phyloP scores from a whole-genome alignment of 2,329 filamentous ascomycete species.

The Epichloe brachyelytri region DNA sequence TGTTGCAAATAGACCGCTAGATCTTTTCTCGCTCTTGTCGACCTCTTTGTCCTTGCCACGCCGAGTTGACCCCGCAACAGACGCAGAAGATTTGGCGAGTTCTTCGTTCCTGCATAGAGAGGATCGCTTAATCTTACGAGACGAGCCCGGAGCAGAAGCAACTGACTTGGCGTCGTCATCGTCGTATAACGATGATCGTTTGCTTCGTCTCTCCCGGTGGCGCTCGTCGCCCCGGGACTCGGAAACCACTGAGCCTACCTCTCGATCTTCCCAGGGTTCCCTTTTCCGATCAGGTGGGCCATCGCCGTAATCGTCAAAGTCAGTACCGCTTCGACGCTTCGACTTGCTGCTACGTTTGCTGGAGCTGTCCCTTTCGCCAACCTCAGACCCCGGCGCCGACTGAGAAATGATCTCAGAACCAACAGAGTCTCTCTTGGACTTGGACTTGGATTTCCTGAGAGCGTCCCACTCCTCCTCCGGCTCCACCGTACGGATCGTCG shows the following conservation, averaged over 20 bases:
- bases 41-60: conserved; percentile 26
- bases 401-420: conserved; percentile 20
- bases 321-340: conserved; percentile 23
- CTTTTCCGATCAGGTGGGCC: conserved; percentile 27
- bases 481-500: conserved; percentile 4
- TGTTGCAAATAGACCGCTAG: conserved; percentile 34
- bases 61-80: conserved; percentile 18
- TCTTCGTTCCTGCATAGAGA: conserved; percentile 32
- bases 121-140: conserved; percentile 12
- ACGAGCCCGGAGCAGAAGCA: conserved; percentile 7
- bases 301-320: conserved; percentile 19
- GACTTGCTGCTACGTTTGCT: conserved; percentile 28
- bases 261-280: conserved; percentile 31
- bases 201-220: conserved; percentile 20
- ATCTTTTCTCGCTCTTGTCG: conserved; percentile 21
- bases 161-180: conserved; percentile 36
- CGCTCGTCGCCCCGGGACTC: conserved; percentile 24
- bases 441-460: conserved; percentile 20
- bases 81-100: conserved; percentile 23
- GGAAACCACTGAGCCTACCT: conserved; percentile 37
- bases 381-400: conserved; percentile 23
- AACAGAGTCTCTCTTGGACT: conserved; percentile 21
- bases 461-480: conserved; percentile 24
- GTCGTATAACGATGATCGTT: conserved; percentile 16
- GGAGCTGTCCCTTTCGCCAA: conserved; percentile 19